Evolutionary conservation across 2,329 filamentous ascomycete species (phyloP).

Genomic region (Ciborinia camelliae): DNA sequence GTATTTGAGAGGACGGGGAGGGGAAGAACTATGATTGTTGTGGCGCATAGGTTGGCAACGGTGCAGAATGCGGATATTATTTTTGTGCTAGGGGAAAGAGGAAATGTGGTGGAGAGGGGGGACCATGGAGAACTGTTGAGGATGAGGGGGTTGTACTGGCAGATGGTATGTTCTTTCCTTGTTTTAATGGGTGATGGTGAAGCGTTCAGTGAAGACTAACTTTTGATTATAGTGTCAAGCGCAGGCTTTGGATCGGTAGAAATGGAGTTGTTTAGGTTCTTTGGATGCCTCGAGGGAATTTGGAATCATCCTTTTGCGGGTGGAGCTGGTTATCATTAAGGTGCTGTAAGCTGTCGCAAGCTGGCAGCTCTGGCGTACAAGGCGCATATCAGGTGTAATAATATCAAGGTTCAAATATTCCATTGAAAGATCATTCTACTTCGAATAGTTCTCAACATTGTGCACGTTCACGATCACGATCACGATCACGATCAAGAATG

Average conservation of each 20-base stretch:
- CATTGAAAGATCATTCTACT: no score
- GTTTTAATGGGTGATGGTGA: not conserved
- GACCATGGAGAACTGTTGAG: conserved; percentile 29
- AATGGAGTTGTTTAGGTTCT: not conserved
- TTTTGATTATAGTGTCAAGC: conserved; percentile 21
- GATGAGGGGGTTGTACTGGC: conserved; percentile 33
- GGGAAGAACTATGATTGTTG: conserved; percentile 70
- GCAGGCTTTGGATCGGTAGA: conserved; percentile 22
- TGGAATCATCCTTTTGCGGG: not conserved
- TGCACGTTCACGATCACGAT: no score
- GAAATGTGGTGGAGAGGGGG: conserved; percentile 33
- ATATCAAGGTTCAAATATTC: no score
- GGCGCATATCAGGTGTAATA: no score
- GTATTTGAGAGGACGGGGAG: conserved; percentile 63
- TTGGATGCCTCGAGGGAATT: not conserved
- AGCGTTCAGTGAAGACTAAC: conserved; percentile 6
- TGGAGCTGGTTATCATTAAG: not conserved
- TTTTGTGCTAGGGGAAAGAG: conserved; percentile 33
- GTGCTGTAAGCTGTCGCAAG: no score
- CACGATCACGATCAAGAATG: no score
- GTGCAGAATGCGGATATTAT: conserved; percentile 61
- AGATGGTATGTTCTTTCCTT: conserved; percentile 29
- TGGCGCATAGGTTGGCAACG: conserved; percentile 73
- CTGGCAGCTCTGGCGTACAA: not conserved
- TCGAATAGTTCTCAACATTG: no score